Percentiles rank a stretch among this genome's conserved stretches.
Conservation (phyloP, 2,329 filamentous ascomycete species). For the Ophiostoma sp. region DNA sequence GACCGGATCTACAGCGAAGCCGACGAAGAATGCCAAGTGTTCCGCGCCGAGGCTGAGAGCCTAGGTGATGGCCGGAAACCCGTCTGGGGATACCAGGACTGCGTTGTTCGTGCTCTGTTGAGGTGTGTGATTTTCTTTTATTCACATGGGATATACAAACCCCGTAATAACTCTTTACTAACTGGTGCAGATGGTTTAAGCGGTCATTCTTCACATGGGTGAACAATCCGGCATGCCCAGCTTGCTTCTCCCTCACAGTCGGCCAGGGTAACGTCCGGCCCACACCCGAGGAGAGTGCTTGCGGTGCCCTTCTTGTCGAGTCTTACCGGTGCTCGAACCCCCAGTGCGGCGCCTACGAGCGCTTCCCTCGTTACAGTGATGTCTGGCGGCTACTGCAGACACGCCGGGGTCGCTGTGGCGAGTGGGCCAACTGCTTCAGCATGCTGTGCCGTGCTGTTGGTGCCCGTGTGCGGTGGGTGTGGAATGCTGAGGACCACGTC, state of each 20-base stretch:
- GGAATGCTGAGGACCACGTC: conserved; percentile 95
- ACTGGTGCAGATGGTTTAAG: conserved; percentile 75
- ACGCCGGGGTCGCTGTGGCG: conserved; percentile 76
- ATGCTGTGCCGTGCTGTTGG: conserved; percentile 95
- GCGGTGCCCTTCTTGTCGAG: conserved; percentile 81
- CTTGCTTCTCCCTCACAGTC: conserved; percentile 77
- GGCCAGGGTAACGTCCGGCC: conserved; percentile 78
- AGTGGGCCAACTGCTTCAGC: conserved; percentile 98
- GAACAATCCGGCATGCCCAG: conserved; percentile 83
- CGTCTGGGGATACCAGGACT: conserved; percentile 97
- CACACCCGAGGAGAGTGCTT: conserved; percentile 81
- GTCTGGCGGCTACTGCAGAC: conserved; percentile 90
- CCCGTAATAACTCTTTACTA: conserved; percentile 18
- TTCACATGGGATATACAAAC: conserved; percentile 2
- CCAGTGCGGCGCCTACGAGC: conserved; percentile 71
- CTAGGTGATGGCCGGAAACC: conserved; percentile 74
- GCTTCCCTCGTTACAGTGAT: conserved; percentile 87
- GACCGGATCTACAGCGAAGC: conserved; percentile 91
- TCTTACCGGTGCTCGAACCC: conserved; percentile 78
- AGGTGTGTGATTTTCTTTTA: conserved; percentile 50
- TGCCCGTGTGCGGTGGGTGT: conserved; percentile 89
- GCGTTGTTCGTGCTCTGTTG: conserved; percentile 81
- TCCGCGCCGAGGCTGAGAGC: conserved; percentile 81
- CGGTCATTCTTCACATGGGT: conserved; percentile 93
- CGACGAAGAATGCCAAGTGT: conserved; percentile 84